Conservation (phyloP, 352 stramenopile genomes). For the Hyaloperonospora brassicae region DNA sequence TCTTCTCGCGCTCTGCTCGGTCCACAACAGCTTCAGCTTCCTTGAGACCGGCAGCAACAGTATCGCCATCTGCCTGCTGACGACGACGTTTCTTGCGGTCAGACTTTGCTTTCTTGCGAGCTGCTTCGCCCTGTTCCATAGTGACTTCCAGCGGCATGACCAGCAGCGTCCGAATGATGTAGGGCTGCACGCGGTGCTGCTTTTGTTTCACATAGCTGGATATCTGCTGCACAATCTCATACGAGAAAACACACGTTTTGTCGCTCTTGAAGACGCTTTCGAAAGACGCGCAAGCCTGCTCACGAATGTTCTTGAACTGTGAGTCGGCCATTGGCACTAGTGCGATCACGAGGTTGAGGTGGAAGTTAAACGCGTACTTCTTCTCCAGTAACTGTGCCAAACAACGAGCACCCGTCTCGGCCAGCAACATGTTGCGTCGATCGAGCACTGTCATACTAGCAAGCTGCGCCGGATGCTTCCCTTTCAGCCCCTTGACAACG, state of each 20-base stretch:
- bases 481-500: conserved; percentile 50
- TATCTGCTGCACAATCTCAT: conserved; percentile 80
- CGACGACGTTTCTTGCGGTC: conserved; percentile 80
- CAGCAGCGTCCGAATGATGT: conserved; percentile 70
- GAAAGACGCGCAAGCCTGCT: conserved; percentile 56
- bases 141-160: conserved; percentile 77
- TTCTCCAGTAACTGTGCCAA: conserved; percentile 70
- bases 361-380: conserved; percentile 85
- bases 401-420: conserved; percentile 64
- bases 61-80: conserved; percentile 63
- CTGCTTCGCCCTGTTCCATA: conserved; percentile 76
- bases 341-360: conserved; percentile 75
- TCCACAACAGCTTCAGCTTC: conserved; percentile 92
- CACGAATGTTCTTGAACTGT: conserved; percentile 41
- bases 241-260: conserved; percentile 55
- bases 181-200: conserved; percentile 68
- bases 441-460: conserved; percentile 27
- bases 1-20: conserved; percentile 87
- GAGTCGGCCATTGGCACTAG: conserved; percentile 77
- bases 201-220: conserved; percentile 80
- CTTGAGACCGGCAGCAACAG: conserved; percentile 89
- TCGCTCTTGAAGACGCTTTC: conserved; percentile 65
- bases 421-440: conserved; percentile 42
- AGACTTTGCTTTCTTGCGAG: conserved; percentile 71
- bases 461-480: conserved; percentile 41